Base-by-base conservation (phyloP, 2,329 filamentous ascomycete species). In the Aplosporella prunicola region DNA sequence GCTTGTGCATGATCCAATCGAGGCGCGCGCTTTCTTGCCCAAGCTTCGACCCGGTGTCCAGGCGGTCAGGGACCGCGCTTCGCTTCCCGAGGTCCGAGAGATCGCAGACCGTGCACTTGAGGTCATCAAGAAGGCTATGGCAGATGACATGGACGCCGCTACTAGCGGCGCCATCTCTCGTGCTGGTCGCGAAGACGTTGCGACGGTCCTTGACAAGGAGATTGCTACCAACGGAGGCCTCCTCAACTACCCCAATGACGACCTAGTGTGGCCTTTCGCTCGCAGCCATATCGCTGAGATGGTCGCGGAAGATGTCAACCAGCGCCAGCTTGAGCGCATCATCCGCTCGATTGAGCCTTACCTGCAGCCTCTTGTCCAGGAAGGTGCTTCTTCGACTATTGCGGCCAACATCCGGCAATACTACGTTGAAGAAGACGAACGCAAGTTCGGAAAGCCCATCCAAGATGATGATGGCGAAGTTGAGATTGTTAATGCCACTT, bases 401-500 rank as follows among this genome's bases (percentile, higher is more conserved):
- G 82, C 78, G 17, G 72, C 80, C 23, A 78, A 75, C 17, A 68
- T 96, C n/a, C 75, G 93, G 58, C 61, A 79, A 43, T 76, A 80
- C 64, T 95, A 83, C 55, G 56, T 89, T 16, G 78, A 79, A 1
- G 88, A 95, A 61, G 89, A 96, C 49, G 71, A 85, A 53, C 83
- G 86, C 60, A 91, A 85, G 56, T 93, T 78, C 51, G 89, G 88
- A 46, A 77, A 81, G 37, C 84, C 87, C 2, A 72, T 84, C 47
- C 83, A 88, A 60, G 85, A 91, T 44, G 86, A 95, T 43, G 85
- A 93, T 43, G 88, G 87, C 42, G 91, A 98, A 64, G 71, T 81
- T 15, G 91, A 96, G 63, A 94, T 98, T 55, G 91, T 98, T 57
- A 96, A 98, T 53, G 89, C 91, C 30, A 82, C 91, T 57, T 98